Evolutionary conservation across 768 basidiomycete species (phyloP).

Genomic region (Collybiopsis confluens): DNA sequence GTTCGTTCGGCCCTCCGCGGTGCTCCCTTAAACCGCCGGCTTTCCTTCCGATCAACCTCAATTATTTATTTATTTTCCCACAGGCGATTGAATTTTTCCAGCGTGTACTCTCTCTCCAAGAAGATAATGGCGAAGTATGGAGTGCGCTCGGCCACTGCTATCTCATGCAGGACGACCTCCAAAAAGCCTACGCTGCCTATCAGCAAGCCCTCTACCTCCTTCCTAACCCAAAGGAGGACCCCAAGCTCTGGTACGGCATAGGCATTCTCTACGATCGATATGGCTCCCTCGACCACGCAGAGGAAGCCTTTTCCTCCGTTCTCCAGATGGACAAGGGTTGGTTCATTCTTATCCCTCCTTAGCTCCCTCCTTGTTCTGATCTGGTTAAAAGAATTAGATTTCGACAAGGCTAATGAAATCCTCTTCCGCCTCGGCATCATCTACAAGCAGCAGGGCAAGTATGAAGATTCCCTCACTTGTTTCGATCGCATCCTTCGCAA

Average conservation of each 20-base stretch:
- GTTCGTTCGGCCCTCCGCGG: conserved; percentile 45
- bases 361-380: background rate
- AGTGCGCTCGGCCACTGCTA: conserved; percentile 96
- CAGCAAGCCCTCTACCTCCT: conserved; percentile 96
- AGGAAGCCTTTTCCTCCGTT: conserved; percentile 96
- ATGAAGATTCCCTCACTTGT: conserved; percentile 80
- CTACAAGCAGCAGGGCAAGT: conserved; percentile 98
- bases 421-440: conserved; percentile 98
- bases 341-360: conserved; percentile 19
- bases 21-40: conserved; percentile 16
- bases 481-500: conserved; percentile 96
- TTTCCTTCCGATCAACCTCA: conserved; percentile 19
- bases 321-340: conserved; percentile 95
- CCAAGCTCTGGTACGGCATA: conserved; percentile 99
- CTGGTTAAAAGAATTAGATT: conserved; percentile 60
- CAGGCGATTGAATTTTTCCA: conserved; percentile 97
- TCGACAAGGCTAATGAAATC: conserved; percentile 98
- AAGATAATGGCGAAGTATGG: conserved; percentile 99
- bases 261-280: conserved; percentile 99
- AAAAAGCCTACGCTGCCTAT: conserved; percentile 97
- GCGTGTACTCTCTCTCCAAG: conserved; percentile 82
- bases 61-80: conserved; percentile 21
- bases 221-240: conserved; percentile 97
- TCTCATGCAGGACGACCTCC: conserved; percentile 98
- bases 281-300: conserved; percentile 96